Conservation (phyloP, 768 basidiomycete species). For the Termitomyces sp. region DNA sequence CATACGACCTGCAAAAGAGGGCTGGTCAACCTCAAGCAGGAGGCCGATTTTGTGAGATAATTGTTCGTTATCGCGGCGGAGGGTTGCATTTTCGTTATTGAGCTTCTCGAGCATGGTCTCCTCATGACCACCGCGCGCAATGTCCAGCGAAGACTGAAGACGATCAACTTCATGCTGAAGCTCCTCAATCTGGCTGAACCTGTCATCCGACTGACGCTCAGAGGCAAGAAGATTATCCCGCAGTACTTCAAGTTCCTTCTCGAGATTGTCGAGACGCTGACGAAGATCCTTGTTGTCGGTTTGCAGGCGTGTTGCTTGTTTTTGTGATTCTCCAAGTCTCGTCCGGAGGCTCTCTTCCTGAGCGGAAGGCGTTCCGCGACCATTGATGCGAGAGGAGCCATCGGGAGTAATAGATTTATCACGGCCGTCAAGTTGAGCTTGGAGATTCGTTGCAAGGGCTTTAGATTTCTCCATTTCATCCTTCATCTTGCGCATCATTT, state of each 20-base stretch:
- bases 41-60: constrained; percentile 90
- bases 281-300: constrained; percentile 77
- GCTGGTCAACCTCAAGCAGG: constrained; percentile 82
- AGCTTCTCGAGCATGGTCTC: constrained; percentile 81
- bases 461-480: constrained; percentile 94
- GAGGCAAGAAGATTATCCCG: constrained; percentile 67
- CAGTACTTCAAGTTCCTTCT: constrained; percentile 70
- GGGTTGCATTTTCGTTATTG: constrained; percentile 72
- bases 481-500: constrained; percentile 95
- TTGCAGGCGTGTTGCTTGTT: constrained; percentile 67
- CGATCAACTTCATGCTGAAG: constrained; percentile 78
- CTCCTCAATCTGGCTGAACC: constrained; percentile 71
- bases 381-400: constrained; percentile 51
- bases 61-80: constrained; percentile 84
- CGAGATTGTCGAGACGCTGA: constrained; percentile 65
- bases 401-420: constrained; percentile 43
- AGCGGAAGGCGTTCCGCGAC: constrained; percentile 72
- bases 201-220: constrained; percentile 78
- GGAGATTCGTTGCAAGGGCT: constrained; percentile 70
- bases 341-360: constrained; percentile 73
- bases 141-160: constrained; percentile 65
- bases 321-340: constrained; percentile 76
- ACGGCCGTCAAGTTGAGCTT: constrained; percentile 80
- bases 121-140: constrained; percentile 73
- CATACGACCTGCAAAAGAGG: constrained; percentile 63